These are phyloP conservation scores for Heterobasidion parviporum DNA, from an alignment of 1,284 basidiomycete species.

Conservation along the genomic window DNA sequence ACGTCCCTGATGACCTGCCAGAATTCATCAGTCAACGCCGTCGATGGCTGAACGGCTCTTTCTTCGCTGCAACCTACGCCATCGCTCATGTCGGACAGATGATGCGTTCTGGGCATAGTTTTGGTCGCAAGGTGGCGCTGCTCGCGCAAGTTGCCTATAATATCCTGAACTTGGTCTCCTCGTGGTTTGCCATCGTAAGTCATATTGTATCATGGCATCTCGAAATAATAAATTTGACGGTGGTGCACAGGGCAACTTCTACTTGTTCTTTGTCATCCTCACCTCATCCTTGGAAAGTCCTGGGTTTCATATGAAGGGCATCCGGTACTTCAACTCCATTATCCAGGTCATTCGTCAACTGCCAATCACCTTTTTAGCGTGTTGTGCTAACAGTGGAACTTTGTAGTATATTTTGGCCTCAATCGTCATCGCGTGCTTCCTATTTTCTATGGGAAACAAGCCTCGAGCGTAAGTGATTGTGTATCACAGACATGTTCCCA, in stretches of 20 bases:
- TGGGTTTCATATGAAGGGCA: constrained; percentile 40
- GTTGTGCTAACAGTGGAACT: constrained; percentile 44
- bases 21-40: constrained; percentile 90
- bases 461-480: constrained; percentile 44
- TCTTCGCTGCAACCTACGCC: constrained; percentile 91
- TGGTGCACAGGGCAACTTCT: constrained; percentile 69
- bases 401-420: constrained; percentile 86
- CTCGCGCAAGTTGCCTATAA: constrained; percentile 95
- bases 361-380: not conserved
- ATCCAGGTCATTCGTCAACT: constrained; percentile 65
- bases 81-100: constrained; percentile 90
- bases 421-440: constrained; percentile 55
- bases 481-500: not conserved
- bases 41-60: constrained; percentile 95
- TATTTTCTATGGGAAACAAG: constrained; percentile 95
- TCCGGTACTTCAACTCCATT: constrained; percentile 69
- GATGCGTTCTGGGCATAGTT: constrained; percentile 81
- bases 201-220: not conserved
- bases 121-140: constrained; percentile 87
- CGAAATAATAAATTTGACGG: not conserved
- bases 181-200: constrained; percentile 83
- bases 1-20: constrained; percentile 82
- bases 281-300: constrained; percentile 62
- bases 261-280: constrained; percentile 80
- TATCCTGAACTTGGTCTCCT: constrained; percentile 82